Evolutionary conservation across 1,284 basidiomycete species (phyloP).

Genomic region (Trametes pubescens): DNA sequence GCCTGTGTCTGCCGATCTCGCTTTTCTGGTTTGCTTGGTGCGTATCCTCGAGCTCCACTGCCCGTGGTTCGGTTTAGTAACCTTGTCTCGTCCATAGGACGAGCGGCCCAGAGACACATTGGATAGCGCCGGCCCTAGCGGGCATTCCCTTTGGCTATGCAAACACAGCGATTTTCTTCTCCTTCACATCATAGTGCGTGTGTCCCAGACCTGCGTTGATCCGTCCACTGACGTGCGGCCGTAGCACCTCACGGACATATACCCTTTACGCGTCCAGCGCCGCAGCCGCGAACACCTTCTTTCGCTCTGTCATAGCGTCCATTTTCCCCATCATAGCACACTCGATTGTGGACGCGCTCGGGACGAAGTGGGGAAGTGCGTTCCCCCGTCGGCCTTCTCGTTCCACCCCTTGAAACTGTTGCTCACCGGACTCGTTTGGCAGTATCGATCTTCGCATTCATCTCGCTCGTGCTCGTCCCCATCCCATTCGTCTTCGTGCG

Average conservation of each 20-base stretch:
- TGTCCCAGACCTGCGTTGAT: background rate
- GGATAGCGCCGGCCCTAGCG: constrained; percentile 40
- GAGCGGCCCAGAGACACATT: constrained; percentile 38
- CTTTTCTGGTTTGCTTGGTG: constrained; percentile 45
- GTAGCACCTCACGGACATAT: constrained; percentile 37
- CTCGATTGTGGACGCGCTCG: constrained; percentile 35
- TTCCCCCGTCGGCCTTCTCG: background rate
- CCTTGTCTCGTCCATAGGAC: constrained; percentile 32
- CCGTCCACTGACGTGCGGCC: background rate
- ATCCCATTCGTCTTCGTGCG: constrained; percentile 42
- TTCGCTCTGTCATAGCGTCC: constrained; percentile 37
- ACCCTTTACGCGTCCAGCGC: constrained; percentile 41
- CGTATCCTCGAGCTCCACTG: background rate
- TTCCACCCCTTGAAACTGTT: background rate
- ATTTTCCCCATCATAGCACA: constrained; percentile 40
- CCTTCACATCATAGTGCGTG: constrained; percentile 27
- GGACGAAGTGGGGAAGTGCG: constrained; percentile 42
- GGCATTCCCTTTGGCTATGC: constrained; percentile 41
- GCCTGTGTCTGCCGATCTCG: constrained; percentile 37
- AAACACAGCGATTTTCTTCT: constrained; percentile 36
- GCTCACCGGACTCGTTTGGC: background rate
- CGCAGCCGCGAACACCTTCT: constrained; percentile 37
- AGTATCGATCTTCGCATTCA: constrained; percentile 42
- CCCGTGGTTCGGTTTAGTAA: background rate
- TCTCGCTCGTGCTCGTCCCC: constrained; percentile 38